Evolutionary conservation across 441 rosid genomes (phyloP).

Genomic region (Pelargonium citronellum): DNA sequence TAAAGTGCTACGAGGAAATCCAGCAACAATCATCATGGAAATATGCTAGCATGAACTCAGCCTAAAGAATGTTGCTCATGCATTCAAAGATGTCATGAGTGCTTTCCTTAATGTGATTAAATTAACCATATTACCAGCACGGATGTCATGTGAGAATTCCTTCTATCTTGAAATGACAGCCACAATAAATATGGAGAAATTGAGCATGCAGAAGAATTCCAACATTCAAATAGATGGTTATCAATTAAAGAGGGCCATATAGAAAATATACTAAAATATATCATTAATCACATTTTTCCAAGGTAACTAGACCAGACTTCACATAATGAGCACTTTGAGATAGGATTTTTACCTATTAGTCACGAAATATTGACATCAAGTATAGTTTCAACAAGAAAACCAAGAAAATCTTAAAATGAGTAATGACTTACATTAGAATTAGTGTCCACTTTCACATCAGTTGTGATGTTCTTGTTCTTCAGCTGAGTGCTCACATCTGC

Average conservation of each 20-base stretch:
- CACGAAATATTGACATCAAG: neutral
- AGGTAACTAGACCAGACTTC: neutral
- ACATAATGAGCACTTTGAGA: neutral
- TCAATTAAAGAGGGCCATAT: neutral
- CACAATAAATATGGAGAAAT: neutral
- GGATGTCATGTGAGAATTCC: neutral
- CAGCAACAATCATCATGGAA: neutral
- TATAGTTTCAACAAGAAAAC: neutral
- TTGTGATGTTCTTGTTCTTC: constrained; percentile 55
- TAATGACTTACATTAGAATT: constrained; percentile 43
- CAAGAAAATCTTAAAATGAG: neutral
- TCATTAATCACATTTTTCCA: neutral
- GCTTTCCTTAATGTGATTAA: neutral
- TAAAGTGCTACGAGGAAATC: neutral
- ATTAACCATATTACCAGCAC: neutral
- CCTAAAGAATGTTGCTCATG: neutral
- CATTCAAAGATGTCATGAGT: neutral
- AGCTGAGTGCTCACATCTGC: constrained; percentile 63
- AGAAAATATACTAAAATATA: neutral
- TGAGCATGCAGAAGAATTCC: neutral
- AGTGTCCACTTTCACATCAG: constrained; percentile 61
- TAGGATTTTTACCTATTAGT: neutral
- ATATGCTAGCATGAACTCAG: neutral
- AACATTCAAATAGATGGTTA: neutral
- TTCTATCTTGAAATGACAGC: neutral